Evolutionary conservation across 208 protist species (phyloP).

Genomic region (Leishmania mexicana): DNA sequence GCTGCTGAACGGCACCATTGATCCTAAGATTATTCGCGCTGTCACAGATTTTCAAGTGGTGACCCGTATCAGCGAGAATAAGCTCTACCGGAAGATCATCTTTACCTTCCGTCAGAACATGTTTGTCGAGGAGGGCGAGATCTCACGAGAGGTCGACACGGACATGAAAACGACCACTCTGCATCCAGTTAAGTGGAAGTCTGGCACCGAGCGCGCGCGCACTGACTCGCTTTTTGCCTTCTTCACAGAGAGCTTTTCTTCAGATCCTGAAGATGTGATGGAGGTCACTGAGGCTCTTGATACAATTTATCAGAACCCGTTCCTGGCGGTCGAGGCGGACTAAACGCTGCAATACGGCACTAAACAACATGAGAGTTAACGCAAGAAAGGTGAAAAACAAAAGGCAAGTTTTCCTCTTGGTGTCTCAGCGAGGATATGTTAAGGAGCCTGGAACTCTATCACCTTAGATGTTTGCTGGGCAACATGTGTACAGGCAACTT

Average conservation of each 20-base stretch:
- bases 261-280: conserved; percentile 38
- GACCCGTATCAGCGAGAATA: conserved; percentile 40
- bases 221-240: conserved; percentile 79
- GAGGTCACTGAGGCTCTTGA: conserved; percentile 66
- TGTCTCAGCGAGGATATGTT: not conserved
- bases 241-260: conserved; percentile 41
- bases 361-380: conserved; percentile 3
- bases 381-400: not conserved
- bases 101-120: conserved; percentile 71
- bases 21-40: conserved; percentile 80
- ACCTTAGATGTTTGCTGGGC: too few species aligned
- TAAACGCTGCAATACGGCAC: conserved; percentile 11
- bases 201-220: conserved; percentile 59
- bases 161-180: conserved; percentile 59
- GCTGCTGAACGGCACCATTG: conserved; percentile 75
- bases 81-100: conserved; percentile 49
- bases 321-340: conserved; percentile 47
- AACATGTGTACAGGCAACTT: not conserved
- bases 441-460: too few species aligned
- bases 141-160: conserved; percentile 59
- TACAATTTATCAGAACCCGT: conserved; percentile 76
- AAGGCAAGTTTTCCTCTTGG: not conserved
- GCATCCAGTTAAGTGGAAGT: conserved; percentile 72
- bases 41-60: conserved; percentile 65
- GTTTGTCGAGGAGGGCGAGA: conserved; percentile 63